Evolutionary conservation across 2,329 filamentous ascomycete species (phyloP).

Genomic region (Beauveria rudraprayagi): DNA sequence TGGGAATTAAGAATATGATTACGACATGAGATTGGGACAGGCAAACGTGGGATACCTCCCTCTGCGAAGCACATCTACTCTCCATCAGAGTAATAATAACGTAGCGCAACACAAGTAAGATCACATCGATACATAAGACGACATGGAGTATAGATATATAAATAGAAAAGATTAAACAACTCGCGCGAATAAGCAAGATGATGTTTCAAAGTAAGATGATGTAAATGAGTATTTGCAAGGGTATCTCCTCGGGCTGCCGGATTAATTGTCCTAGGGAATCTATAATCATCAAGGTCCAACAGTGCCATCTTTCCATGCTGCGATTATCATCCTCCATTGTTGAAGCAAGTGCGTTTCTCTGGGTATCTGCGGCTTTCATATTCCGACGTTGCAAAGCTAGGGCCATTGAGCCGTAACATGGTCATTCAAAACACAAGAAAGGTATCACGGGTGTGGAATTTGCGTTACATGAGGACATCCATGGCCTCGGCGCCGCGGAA

Average conservation of each 20-base stretch:
- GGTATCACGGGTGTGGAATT: neutral
- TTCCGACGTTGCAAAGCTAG: conserved; percentile 4
- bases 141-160: no score
- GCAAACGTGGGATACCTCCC: neutral
- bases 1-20: conserved; percentile 14
- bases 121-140: no score
- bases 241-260: neutral
- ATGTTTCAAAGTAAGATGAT: neutral
- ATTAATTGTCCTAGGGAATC: neutral
- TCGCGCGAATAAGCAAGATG: neutral
- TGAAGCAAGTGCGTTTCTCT: neutral
- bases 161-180: neutral
- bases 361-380: conserved; percentile 8
- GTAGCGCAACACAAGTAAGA: no score
- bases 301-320: neutral
- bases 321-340: conserved; percentile 1
- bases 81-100: no score
- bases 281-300: neutral
- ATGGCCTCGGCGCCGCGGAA: conserved; percentile 33
- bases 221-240: neutral
- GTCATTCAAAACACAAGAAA: neutral
- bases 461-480: conserved; percentile 35
- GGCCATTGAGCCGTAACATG: neutral
- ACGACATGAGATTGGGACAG: neutral
- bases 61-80: neutral